phyloP scores from a whole-genome alignment of 2,329 filamentous ascomycete genomes.

The Ascochyta fabae region DNA sequence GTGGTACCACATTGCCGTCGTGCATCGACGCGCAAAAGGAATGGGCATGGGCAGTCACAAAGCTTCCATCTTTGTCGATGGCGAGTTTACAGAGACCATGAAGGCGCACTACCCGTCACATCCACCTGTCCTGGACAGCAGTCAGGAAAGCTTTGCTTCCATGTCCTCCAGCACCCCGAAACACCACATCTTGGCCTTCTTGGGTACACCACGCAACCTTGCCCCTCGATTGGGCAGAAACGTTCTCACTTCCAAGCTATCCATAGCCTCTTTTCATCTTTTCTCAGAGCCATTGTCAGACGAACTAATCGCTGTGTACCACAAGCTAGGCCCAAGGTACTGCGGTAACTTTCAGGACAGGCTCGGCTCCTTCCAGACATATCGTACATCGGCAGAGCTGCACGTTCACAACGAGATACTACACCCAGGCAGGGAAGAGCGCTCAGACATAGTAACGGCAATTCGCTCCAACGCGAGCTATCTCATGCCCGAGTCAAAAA shows the following conservation, averaged over 20 bases:
- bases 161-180: slow-evolving; percentile 65
- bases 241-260: slow-evolving; percentile 80
- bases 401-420: slow-evolving; percentile 91
- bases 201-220: slow-evolving; percentile 90
- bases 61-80: slow-evolving; percentile 88
- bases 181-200: slow-evolving; percentile 83
- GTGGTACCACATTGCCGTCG: slow-evolving; percentile 94
- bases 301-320: slow-evolving; percentile 89
- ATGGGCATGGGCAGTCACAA: slow-evolving; percentile 74
- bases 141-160: slow-evolving; percentile 72
- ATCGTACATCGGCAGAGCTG: slow-evolving; percentile 87
- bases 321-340: slow-evolving; percentile 87
- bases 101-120: slow-evolving; percentile 85
- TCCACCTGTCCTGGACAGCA: slow-evolving; percentile 69
- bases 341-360: slow-evolving; percentile 97
- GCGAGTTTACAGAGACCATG: slow-evolving; percentile 90
- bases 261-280: slow-evolving; percentile 85
- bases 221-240: slow-evolving; percentile 77
- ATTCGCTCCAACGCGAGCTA: slow-evolving; percentile 84
- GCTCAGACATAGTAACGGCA: slow-evolving; percentile 87
- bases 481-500: slow-evolving; percentile 79
- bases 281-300: slow-evolving; percentile 89
- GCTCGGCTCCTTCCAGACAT: slow-evolving; percentile 94
- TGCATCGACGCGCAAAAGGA: slow-evolving; percentile 76
- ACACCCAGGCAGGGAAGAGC: slow-evolving; percentile 86